Conservation (phyloP, 768 basidiomycete genomes). For the Lactarius deliciosus region DNA sequence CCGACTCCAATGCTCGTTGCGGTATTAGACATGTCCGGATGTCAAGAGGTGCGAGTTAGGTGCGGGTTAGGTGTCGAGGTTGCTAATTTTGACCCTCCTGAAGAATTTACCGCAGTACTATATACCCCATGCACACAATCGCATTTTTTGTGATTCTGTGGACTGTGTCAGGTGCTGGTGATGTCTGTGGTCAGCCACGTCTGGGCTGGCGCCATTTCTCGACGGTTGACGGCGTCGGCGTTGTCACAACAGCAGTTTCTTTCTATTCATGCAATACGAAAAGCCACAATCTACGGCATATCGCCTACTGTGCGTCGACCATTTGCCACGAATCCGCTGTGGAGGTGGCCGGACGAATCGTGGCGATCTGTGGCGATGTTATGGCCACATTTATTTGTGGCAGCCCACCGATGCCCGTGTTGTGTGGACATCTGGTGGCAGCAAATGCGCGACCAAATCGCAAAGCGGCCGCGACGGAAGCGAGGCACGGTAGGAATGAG, state of each 20-base stretch:
- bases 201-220: neutral
- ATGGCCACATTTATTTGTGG: neutral
- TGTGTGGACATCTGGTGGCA: neutral
- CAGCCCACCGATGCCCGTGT: neutral
- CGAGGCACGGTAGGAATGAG: neutral
- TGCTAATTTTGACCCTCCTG: neutral
- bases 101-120: neutral
- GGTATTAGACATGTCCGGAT: neutral
- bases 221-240: neutral
- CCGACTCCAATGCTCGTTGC: slow-evolving; percentile 3
- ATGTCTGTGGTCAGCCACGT: neutral
- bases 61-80: slow-evolving; percentile 1
- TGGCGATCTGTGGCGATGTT: neutral
- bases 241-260: neutral
- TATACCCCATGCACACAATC: neutral
- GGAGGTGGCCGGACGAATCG: neutral
- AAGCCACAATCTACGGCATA: neutral
- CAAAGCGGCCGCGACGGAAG: neutral
- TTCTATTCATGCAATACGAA: neutral
- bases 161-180: neutral
- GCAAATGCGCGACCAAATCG: neutral
- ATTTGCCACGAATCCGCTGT: neutral
- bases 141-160: slow-evolving; percentile 4
- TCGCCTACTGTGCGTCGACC: neutral
- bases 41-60: neutral